Evolutionary conservation across 2,329 filamentous ascomycete genomes (phyloP).

Genomic region (Amauroascus verrucosus): DNA sequence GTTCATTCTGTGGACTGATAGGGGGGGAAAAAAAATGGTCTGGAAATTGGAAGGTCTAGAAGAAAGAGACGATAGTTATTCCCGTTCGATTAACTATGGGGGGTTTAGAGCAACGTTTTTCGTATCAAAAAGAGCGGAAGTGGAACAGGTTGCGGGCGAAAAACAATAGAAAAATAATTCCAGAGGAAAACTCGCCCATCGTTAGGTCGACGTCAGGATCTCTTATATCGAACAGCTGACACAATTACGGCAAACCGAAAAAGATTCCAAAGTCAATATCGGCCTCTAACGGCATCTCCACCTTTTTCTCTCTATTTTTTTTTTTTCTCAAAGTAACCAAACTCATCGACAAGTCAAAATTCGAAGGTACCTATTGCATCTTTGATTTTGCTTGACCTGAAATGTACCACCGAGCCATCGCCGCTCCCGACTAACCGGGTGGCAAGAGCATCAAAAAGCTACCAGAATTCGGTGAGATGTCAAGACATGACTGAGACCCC

Average conservation of each 20-base stretch:
- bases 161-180: background rate
- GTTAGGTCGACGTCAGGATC: background rate
- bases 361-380: background rate
- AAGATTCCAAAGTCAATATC: background rate
- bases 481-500: background rate
- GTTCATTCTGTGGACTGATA: background rate
- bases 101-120: background rate
- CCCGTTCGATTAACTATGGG: background rate
- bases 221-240: background rate
- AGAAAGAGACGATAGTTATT: background rate
- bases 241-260: background rate
- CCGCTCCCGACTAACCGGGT: background rate
- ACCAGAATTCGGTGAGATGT: background rate
- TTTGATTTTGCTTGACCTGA: background rate
- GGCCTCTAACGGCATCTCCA: background rate
- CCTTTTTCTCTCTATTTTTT: background rate
- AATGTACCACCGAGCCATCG: conserved; percentile 2
- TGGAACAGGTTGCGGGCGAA: background rate
- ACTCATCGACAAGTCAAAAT: background rate
- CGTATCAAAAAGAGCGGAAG: background rate
- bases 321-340: background rate
- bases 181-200: too few species aligned
- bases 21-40: background rate
- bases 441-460: background rate
- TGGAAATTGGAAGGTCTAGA: background rate